Percentiles rank a stretch among this genome's conserved stretches.
phyloP scores from a whole-genome alignment of 139 green algal genomes.

The Dunaliella sp. region DNA sequence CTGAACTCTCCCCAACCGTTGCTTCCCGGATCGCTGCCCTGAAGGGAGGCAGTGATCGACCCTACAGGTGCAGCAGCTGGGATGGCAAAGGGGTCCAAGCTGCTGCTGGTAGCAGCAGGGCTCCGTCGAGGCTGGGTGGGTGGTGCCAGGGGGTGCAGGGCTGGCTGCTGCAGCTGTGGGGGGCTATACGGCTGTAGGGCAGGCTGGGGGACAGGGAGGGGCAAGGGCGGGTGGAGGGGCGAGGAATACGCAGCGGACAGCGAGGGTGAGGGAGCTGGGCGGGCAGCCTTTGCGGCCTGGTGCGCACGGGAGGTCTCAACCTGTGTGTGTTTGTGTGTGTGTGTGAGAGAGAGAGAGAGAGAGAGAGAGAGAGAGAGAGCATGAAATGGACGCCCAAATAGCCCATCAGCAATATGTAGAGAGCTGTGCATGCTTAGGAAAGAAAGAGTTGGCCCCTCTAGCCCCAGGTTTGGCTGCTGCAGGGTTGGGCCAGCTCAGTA shows the following conservation, averaged over 20 bases:
- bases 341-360: too few species aligned
- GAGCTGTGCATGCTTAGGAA: background rate
- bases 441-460: background rate
- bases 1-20: too few species aligned
- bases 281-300: background rate
- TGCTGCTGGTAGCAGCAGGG: background rate
- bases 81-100: background rate
- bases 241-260: background rate
- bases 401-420: too few species aligned
- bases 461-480: too few species aligned
- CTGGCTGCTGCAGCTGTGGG: background rate
- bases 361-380: too few species aligned
- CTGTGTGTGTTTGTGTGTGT: too few species aligned
- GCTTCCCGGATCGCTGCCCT: too few species aligned
- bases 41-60: too few species aligned
- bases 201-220: background rate
- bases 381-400: too few species aligned
- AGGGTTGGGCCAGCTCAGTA: too few species aligned
- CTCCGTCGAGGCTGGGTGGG: too few species aligned
- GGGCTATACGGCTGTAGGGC: background rate
- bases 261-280: background rate
- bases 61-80: too few species aligned
- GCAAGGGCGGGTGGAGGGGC: background rate
- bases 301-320: background rate
- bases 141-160: background rate